These are phyloP conservation scores for Ophiocordyceps camponoti-saundersi DNA, from an alignment of 2,329 filamentous ascomycete species.

Conservation along the genomic window DNA sequence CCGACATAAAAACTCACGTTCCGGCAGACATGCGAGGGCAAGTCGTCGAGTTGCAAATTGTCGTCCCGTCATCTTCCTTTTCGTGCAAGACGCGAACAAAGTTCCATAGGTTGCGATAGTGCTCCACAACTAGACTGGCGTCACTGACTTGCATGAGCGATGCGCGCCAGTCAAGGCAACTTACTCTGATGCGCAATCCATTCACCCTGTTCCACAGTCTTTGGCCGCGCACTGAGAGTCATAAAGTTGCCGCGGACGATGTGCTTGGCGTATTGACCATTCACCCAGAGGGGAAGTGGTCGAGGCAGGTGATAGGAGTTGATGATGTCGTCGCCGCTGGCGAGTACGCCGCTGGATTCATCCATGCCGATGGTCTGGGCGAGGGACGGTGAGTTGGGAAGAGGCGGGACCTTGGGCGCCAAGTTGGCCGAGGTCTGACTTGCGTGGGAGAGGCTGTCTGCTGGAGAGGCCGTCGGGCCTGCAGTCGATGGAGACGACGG, in stretches of 20 bases:
- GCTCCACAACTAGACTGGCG: constrained; percentile 61
- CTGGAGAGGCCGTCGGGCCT: constrained; percentile 30
- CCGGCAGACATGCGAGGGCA: constrained; percentile 93
- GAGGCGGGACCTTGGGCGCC: constrained; percentile 41
- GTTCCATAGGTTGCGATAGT: constrained; percentile 75
- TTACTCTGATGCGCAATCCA: constrained; percentile 92
- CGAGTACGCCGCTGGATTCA: constrained; percentile 31
- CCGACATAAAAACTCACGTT: constrained; percentile 43
- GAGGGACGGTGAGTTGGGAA: constrained; percentile 46
- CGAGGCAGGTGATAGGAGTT: constrained; percentile 47
- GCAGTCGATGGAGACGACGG: constrained; percentile 28
- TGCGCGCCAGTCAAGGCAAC: constrained; percentile 3
- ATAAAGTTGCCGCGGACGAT: constrained; percentile 97
- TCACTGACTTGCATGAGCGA: constrained; percentile 1
- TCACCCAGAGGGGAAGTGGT: constrained; percentile 56
- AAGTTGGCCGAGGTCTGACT: constrained; percentile 33
- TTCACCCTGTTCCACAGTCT: constrained; percentile 85
- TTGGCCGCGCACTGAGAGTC: constrained; percentile 82
- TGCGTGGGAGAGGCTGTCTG: constrained; percentile 26
- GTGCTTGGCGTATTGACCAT: constrained; percentile 58
- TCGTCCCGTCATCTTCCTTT: constrained; percentile 58
- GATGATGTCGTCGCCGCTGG: constrained; percentile 36
- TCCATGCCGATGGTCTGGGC: constrained; percentile 54
- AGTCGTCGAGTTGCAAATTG: constrained; percentile 67
- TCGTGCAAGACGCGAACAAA: constrained; percentile 83